phyloP scores from a whole-genome alignment of 495 filamentous ascomycete species.

The Tuber aestivum region DNA sequence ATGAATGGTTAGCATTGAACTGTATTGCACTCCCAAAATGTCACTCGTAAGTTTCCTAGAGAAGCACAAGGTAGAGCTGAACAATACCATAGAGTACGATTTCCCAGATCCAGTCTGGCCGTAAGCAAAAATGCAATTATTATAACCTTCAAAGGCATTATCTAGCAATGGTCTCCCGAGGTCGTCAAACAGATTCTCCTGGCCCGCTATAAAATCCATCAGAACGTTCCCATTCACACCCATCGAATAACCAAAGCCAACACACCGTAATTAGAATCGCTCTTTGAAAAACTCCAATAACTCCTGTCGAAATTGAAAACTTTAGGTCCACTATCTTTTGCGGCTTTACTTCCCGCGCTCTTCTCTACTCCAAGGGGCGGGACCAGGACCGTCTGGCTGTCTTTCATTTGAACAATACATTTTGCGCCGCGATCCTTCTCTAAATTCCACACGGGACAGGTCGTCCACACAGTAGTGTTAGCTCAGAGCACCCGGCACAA shows the following conservation, averaged over 20 bases:
- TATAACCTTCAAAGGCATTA: slow-evolving; percentile 98
- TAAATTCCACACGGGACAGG: slow-evolving; percentile 21
- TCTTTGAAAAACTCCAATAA: slow-evolving; percentile 94
- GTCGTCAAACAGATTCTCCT: slow-evolving; percentile 81
- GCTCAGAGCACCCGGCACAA: slow-evolving; percentile 22
- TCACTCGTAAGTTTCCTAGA: neutral
- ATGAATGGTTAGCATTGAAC: slow-evolving; percentile 29
- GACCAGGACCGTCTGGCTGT: slow-evolving; percentile 77
- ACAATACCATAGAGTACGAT: slow-evolving; percentile 81
- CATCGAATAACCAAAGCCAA: slow-evolving; percentile 9
- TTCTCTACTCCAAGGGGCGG: slow-evolving; percentile 59
- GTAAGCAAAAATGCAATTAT: slow-evolving; percentile 99
- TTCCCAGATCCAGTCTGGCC: slow-evolving; percentile 98
- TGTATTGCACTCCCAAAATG: neutral
- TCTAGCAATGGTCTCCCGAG: slow-evolving; percentile 86
- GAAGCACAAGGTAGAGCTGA: neutral
- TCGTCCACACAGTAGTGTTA: slow-evolving; percentile 6
- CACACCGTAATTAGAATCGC: slow-evolving; percentile 64
- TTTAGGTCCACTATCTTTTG: slow-evolving; percentile 67
- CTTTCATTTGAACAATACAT: slow-evolving; percentile 98
- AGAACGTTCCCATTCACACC: slow-evolving; percentile 10
- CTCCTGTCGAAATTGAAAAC: slow-evolving; percentile 92
- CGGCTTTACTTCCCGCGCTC: slow-evolving; percentile 52
- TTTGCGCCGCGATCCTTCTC: slow-evolving; percentile 86
- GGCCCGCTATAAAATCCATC: slow-evolving; percentile 52